phyloP scores from a whole-genome alignment of 176 grass and related monocot species.

The Saccharum spontaneum region DNA sequence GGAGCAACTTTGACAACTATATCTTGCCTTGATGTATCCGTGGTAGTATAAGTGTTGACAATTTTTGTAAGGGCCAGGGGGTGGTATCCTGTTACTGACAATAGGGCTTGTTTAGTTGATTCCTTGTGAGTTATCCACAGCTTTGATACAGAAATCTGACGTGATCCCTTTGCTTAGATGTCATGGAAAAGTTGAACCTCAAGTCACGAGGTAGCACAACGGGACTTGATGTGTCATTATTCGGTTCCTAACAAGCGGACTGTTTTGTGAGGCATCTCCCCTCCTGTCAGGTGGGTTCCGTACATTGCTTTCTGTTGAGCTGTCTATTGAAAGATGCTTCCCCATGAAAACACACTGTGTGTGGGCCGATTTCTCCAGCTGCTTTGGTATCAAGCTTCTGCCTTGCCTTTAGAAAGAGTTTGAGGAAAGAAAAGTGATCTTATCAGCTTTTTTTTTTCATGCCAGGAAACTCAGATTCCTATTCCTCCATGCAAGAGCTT shows the following conservation, averaged over 20 bases:
- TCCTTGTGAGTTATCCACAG: constrained; percentile 28
- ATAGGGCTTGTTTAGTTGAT: background rate
- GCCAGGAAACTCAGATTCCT: constrained; percentile 30
- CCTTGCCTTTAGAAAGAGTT: constrained; percentile 16
- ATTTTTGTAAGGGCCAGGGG: background rate
- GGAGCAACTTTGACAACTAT: background rate
- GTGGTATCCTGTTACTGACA: background rate
- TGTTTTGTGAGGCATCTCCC: constrained; percentile 20
- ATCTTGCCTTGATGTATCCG: background rate
- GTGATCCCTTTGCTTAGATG: background rate
- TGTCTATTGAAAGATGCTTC: constrained; percentile 26
- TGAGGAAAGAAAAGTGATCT: constrained; percentile 22
- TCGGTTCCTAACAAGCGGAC: constrained; percentile 10
- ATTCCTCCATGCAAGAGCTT: constrained; percentile 32
- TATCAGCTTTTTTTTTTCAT: background rate
- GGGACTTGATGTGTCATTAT: constrained; percentile 12
- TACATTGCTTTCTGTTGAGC: constrained; percentile 40
- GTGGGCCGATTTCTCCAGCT: constrained; percentile 1
- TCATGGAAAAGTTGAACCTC: constrained; percentile 2
- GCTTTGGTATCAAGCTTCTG: constrained; percentile 16
- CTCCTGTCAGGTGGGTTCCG: constrained; percentile 19
- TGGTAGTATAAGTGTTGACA: background rate
- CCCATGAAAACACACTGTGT: background rate
- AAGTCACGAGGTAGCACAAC: background rate
- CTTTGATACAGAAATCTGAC: background rate